A percentile compares a stretch with the other conserved stretches of the same genome.
These are phyloP conservation scores for Glycine latifolia DNA, from an alignment of 306 rosid species.

Conservation along the genomic window DNA sequence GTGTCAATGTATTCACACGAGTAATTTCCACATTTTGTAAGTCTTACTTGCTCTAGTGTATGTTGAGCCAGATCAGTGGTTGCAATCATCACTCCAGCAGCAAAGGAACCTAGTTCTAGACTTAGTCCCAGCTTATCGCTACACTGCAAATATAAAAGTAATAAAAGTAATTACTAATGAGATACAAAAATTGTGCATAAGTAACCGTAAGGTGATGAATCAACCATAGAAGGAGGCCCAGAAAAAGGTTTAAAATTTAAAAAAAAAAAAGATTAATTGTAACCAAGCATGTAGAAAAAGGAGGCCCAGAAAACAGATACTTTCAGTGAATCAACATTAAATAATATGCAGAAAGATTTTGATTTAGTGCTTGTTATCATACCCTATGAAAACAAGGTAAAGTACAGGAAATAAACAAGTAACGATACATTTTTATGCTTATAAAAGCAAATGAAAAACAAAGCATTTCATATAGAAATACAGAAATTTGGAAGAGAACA, in stretches of 20 bases:
- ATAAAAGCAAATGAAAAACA: conserved; percentile 16
- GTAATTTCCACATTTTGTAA: conserved; percentile 30
- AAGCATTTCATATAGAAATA: conserved; percentile 37
- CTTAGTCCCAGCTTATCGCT: conserved; percentile 98
- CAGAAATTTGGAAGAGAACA: conserved; percentile 48
- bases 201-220: conserved; percentile 37
- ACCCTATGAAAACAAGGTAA: conserved; percentile 27
- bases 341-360: conserved; percentile 20
- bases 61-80: conserved; percentile 98
- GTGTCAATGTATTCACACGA: conserved; percentile 10
- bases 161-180: conserved; percentile 45
- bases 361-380: conserved; percentile 9
- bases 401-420: conserved; percentile 13
- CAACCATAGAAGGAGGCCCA: background rate
- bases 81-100: conserved; percentile 99
- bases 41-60: conserved; percentile 91
- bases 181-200: conserved; percentile 13
- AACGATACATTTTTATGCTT: conserved; percentile 7
- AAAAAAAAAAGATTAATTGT: no score
- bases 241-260: background rate
- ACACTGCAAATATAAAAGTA: conserved; percentile 68
- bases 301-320: background rate
- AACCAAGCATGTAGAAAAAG: conserved; percentile 19
- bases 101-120: conserved; percentile 96
- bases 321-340: conserved; percentile 22